phyloP scores from a whole-genome alignment of 169 alveolate species.

The Ichthyophthirius multifiliis region DNA sequence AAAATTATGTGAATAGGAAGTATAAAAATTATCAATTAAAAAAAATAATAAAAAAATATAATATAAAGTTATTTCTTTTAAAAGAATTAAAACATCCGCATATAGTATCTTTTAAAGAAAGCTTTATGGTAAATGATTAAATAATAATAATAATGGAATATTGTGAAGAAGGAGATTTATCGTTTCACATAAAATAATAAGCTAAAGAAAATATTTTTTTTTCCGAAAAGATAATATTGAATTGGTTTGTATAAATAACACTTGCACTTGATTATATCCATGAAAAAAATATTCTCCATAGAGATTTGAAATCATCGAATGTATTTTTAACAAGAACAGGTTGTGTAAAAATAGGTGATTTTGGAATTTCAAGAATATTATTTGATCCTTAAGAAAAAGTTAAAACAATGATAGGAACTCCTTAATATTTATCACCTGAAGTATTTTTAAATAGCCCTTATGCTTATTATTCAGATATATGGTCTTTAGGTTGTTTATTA shows the following conservation, averaged over 20 bases:
- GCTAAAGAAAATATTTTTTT: slow-evolving; percentile 64
- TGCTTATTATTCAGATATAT: slow-evolving; percentile 30
- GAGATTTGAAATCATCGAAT: slow-evolving; percentile 89
- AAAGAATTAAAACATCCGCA: slow-evolving; percentile 81
- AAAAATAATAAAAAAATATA: no score
- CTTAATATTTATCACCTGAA: slow-evolving; percentile 54
- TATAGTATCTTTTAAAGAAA: slow-evolving; percentile 78
- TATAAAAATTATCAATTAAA: not conserved
- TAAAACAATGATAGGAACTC: slow-evolving; percentile 89
- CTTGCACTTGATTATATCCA: slow-evolving; percentile 86
- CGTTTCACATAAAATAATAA: slow-evolving; percentile 71
- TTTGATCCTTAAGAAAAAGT: slow-evolving; percentile 83
- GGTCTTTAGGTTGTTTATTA: slow-evolving; percentile 39
- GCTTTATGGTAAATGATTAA: slow-evolving; percentile 69
- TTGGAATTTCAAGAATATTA: slow-evolving; percentile 89
- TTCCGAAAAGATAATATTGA: slow-evolving; percentile 81
- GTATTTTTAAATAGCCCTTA: slow-evolving; percentile 20
- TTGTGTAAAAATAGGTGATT: slow-evolving; percentile 86
- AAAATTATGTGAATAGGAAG: not conserved
- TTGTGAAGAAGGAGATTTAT: slow-evolving; percentile 85
- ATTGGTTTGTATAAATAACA: slow-evolving; percentile 86
- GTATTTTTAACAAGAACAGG: slow-evolving; percentile 83
- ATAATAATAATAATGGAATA: slow-evolving; percentile 82
- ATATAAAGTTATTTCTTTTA: slow-evolving; percentile 44
- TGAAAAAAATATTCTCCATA: slow-evolving; percentile 81